Conservation (phyloP, 169 alveolate genomes). For the Miamiensis avidus region DNA sequence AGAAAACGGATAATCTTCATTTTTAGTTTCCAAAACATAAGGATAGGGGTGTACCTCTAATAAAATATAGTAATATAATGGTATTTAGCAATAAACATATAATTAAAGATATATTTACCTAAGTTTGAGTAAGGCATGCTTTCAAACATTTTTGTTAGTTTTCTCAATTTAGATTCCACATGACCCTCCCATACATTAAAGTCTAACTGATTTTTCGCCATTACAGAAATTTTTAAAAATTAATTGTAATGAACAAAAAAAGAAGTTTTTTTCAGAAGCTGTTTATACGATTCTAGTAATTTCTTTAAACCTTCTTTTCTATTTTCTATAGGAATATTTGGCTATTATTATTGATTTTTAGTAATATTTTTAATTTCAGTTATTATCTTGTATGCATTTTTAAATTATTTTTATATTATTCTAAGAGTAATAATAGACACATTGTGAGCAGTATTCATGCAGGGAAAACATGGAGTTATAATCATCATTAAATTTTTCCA, state of each 20-base stretch:
- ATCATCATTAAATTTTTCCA: slow-evolving; percentile 64
- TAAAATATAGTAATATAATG: slow-evolving; percentile 1
- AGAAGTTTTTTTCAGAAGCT: background rate
- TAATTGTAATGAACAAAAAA: slow-evolving; percentile 55
- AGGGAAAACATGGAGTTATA: slow-evolving; percentile 85
- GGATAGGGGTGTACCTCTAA: slow-evolving; percentile 26
- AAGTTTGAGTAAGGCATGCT: background rate
- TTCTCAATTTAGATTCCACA: slow-evolving; percentile 74
- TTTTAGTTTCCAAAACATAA: background rate
- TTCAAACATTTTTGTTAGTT: slow-evolving; percentile 45
- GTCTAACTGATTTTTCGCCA: slow-evolving; percentile 53
- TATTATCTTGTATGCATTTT: slow-evolving; percentile 55
- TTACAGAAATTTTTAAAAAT: slow-evolving; percentile 66
- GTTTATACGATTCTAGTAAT: slow-evolving; percentile 2
- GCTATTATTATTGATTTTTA: slow-evolving; percentile 11
- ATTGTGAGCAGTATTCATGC: slow-evolving; percentile 78
- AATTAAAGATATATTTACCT: background rate
- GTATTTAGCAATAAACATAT: no score
- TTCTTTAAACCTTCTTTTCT: background rate
- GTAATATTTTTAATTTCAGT: slow-evolving; percentile 41
- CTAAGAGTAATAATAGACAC: slow-evolving; percentile 70
- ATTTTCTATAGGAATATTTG: slow-evolving; percentile 45
- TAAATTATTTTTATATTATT: slow-evolving; percentile 68
- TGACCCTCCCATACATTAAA: slow-evolving; percentile 72
- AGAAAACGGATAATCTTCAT: background rate